These are phyloP conservation scores for Aureobasidium sp. DNA, from an alignment of 2,329 filamentous ascomycete genomes.

Conservation along the genomic window DNA sequence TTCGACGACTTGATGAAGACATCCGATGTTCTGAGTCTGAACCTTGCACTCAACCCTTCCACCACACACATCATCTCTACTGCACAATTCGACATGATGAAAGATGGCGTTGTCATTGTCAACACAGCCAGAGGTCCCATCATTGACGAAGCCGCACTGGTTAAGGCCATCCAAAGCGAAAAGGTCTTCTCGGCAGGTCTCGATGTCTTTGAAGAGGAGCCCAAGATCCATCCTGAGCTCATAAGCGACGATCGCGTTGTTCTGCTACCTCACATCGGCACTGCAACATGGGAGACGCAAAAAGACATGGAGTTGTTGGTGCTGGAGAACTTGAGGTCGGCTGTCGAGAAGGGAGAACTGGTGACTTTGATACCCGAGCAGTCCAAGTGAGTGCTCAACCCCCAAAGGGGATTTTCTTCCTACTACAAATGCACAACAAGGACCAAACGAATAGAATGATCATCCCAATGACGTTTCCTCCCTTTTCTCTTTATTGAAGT, in stretches of 20 bases:
- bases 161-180: conserved; percentile 44
- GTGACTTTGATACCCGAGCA: conserved; percentile 56
- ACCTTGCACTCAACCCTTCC: conserved; percentile 42
- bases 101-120: conserved; percentile 47
- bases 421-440: too few relatives aligned
- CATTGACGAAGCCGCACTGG: conserved; percentile 49
- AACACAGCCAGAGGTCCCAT: conserved; percentile 51
- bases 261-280: conserved; percentile 53
- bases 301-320: conserved; percentile 54
- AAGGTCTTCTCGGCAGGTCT: conserved; percentile 47
- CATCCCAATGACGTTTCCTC: too few relatives aligned
- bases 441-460: not conserved
- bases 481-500: too few relatives aligned
- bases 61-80: conserved; percentile 47
- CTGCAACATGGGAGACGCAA: conserved; percentile 51
- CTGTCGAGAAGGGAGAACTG: conserved; percentile 48
- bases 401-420: too few relatives aligned
- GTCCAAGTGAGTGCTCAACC: conserved; percentile 28
- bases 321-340: conserved; percentile 48
- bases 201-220: conserved; percentile 52
- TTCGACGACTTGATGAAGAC: conserved; percentile 47
- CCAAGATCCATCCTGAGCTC: conserved; percentile 43
- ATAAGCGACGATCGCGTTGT: conserved; percentile 43
- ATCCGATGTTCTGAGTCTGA: conserved; percentile 48
- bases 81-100: conserved; percentile 44